phyloP scores from a whole-genome alignment of 352 stramenopile species.

The Globisporangium splendens region DNA sequence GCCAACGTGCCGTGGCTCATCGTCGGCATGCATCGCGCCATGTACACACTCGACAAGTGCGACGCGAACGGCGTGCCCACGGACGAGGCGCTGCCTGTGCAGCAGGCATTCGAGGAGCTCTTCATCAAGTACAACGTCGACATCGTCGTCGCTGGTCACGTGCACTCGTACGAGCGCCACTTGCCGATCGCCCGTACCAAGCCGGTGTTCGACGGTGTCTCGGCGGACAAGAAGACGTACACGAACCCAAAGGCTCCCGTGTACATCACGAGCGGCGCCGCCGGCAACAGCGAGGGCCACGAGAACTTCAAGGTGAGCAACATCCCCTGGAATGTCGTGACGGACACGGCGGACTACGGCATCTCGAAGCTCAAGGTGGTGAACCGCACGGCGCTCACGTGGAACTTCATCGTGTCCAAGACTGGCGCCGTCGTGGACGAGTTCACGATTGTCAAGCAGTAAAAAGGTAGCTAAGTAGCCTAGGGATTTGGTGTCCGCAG shows the following conservation, averaged over 20 bases:
- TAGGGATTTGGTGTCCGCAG: too few relatives aligned
- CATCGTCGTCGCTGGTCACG: slow-evolving; percentile 78
- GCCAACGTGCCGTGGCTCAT: slow-evolving; percentile 44
- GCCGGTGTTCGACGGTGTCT: slow-evolving; percentile 44
- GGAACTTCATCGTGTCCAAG: too few relatives aligned
- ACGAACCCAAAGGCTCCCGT: slow-evolving; percentile 53
- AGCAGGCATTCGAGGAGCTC: slow-evolving; percentile 74
- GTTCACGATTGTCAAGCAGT: too few relatives aligned
- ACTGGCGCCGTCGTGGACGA: too few relatives aligned
- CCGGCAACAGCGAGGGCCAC: slow-evolving; percentile 59
- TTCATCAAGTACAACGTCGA: slow-evolving; percentile 87
- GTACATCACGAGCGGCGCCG: slow-evolving; percentile 60
- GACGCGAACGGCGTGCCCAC: slow-evolving; percentile 16
- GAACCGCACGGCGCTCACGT: too few relatives aligned
- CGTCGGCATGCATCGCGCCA: slow-evolving; percentile 43
- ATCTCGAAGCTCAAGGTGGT: slow-evolving; percentile 34
- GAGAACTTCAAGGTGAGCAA: slow-evolving; percentile 13
- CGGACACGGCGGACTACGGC: slow-evolving; percentile 44
- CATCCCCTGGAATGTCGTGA: slow-evolving; percentile 37
- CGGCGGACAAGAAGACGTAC: slow-evolving; percentile 48
- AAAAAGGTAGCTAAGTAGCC: too few relatives aligned
- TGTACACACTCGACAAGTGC: slow-evolving; percentile 27
- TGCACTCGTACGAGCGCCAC: slow-evolving; percentile 84
- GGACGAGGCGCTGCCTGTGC: slow-evolving; percentile 24
- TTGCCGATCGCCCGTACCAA: slow-evolving; percentile 46